These are phyloP conservation scores for Rhododendron ovatum DNA, from an alignment of 148 eudicot genomes.

Conservation along the genomic window DNA sequence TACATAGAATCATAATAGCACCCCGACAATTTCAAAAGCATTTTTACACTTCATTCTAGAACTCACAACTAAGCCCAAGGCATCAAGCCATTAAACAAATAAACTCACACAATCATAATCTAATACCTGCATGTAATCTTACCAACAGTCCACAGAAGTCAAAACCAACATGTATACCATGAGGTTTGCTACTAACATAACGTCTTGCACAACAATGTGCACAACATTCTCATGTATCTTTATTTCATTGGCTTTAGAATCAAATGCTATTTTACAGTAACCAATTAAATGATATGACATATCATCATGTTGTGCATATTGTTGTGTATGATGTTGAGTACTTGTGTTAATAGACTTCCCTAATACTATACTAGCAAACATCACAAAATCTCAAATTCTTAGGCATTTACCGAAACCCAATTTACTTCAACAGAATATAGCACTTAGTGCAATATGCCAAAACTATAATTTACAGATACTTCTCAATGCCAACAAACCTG, in stretches of 20 bases:
- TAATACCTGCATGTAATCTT: neutral
- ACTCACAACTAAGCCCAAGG: neutral
- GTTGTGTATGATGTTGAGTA: neutral
- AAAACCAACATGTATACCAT: neutral
- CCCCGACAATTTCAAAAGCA: neutral
- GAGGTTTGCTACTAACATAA: neutral
- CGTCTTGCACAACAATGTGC: neutral
- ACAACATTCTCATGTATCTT: neutral
- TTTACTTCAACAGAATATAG: neutral
- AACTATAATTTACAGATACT: neutral
- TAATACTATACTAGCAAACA: neutral
- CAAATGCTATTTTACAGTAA: neutral
- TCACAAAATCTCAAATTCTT: neutral
- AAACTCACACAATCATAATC: neutral
- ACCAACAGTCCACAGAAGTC: neutral
- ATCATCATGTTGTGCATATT: neutral
- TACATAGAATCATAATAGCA: neutral
- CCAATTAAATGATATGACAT: neutral
- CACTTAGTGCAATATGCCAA: neutral
- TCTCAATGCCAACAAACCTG: constrained; percentile 50
- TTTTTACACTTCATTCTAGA: neutral
- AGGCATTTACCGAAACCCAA: neutral
- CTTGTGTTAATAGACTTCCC: neutral
- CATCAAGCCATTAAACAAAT: neutral
- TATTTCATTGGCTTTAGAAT: neutral